These are phyloP conservation scores for Middelhovenomyces tepae DNA, from an alignment of 805 yeast species.

Conservation along the genomic window DNA sequence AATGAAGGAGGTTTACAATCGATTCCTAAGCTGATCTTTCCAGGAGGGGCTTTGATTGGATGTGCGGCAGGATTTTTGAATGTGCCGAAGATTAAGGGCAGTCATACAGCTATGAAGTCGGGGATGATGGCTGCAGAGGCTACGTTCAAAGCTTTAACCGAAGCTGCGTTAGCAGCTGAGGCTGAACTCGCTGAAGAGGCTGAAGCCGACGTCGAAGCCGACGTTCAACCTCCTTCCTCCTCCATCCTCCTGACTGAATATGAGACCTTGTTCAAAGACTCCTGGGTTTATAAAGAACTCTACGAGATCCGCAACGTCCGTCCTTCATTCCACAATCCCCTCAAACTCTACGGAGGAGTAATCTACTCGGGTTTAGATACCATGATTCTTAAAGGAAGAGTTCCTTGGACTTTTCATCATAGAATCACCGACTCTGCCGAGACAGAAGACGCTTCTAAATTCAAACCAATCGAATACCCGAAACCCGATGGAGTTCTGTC, in stretches of 20 bases:
- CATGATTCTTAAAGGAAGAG: conserved; percentile 63
- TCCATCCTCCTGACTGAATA: conserved; percentile 41
- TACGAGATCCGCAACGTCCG: conserved; percentile 81
- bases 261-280: conserved; percentile 54
- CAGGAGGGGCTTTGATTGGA: conserved; percentile 94
- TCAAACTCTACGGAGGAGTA: conserved; percentile 79
- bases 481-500: conserved; percentile 93
- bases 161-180: conserved; percentile 24
- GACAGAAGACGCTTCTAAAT: conserved; percentile 60
- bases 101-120: conserved; percentile 94
- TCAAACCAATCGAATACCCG: conserved; percentile 73
- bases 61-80: conserved; percentile 95
- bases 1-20: conserved; percentile 97
- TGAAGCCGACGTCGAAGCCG: conserved; percentile 32
- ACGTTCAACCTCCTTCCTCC: conserved; percentile 16
- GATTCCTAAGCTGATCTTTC: conserved; percentile 82
- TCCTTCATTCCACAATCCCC: conserved; percentile 73
- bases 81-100: conserved; percentile 95
- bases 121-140: conserved; percentile 93
- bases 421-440: conserved; percentile 60
- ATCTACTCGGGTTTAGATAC: conserved; percentile 79
- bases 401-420: conserved; percentile 81
- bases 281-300: conserved; percentile 85
- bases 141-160: conserved; percentile 47
- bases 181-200: conserved; percentile 25